Conservation (phyloP, 371 early-diverging fungal genomes). For the Sporodiniella umbellata region DNA sequence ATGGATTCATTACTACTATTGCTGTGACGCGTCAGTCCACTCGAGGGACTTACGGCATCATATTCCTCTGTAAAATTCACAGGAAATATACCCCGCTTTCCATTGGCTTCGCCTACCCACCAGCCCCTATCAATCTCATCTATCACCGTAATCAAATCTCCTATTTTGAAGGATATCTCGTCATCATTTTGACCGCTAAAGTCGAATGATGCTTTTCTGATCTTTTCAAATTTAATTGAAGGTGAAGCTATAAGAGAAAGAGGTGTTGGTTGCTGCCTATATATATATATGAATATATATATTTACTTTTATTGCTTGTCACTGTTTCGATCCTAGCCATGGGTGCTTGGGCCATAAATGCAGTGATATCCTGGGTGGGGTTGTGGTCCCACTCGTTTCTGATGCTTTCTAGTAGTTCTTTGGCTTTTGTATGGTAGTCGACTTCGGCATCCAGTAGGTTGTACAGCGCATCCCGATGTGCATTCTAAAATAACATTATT, state of each 20-base stretch:
- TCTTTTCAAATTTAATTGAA: background rate
- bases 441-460: slow-evolving; percentile 56
- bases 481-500: slow-evolving; percentile 38
- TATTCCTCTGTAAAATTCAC: slow-evolving; percentile 70
- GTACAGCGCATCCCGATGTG: slow-evolving; percentile 51
- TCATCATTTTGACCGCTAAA: slow-evolving; percentile 65
- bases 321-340: background rate
- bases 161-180: slow-evolving; percentile 68
- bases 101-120: slow-evolving; percentile 77
- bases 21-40: background rate
- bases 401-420: slow-evolving; percentile 41
- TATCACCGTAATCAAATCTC: slow-evolving; percentile 71
- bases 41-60: background rate
- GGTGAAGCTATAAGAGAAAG: background rate
- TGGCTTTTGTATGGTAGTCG: slow-evolving; percentile 42
- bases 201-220: slow-evolving; percentile 55
- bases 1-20: background rate
- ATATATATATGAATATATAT: too few relatives aligned
- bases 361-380: slow-evolving; percentile 4
- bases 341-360: slow-evolving; percentile 6
- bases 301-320: background rate
- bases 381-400: slow-evolving; percentile 35
- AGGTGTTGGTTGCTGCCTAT: too few relatives aligned
- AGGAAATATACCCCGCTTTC: slow-evolving; percentile 73
- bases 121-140: slow-evolving; percentile 83